These are phyloP conservation scores for Nitzschia sp. DNA, from an alignment of 108 stramenopile species.

Conservation along the genomic window DNA sequence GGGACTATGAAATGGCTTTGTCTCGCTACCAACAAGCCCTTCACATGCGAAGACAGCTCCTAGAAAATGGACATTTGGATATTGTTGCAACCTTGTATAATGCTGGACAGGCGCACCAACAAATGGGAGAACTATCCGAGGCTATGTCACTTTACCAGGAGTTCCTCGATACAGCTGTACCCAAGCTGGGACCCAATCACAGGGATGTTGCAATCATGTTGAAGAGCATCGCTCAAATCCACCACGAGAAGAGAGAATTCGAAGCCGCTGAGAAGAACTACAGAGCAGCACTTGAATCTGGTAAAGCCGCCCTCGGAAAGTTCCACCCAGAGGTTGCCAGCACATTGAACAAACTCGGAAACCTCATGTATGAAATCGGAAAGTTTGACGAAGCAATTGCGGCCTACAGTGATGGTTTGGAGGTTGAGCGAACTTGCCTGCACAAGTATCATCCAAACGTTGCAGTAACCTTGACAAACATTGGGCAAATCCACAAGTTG, in stretches of 20 bases:
- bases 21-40: constrained; percentile 45
- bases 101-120: constrained; percentile 63
- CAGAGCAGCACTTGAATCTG: constrained; percentile 38
- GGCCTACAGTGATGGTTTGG: constrained; percentile 54
- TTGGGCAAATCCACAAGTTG: constrained; percentile 63
- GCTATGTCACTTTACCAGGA: constrained; percentile 53
- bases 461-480: constrained; percentile 66
- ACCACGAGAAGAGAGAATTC: constrained; percentile 56
- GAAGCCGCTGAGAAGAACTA: constrained; percentile 36
- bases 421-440: constrained; percentile 56
- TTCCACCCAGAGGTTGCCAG: constrained; percentile 57
- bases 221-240: constrained; percentile 65
- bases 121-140: constrained; percentile 42
- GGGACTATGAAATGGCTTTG: constrained; percentile 44
- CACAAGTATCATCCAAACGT: constrained; percentile 50
- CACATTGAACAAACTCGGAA: constrained; percentile 65
- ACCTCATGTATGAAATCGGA: constrained; percentile 58
- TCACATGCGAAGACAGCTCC: constrained; percentile 35
- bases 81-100: constrained; percentile 66
- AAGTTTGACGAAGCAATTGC: constrained; percentile 48
- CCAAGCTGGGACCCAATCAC: constrained; percentile 36
- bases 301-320: constrained; percentile 48
- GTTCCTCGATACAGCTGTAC: constrained; percentile 39
- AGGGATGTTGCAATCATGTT: constrained; percentile 61
- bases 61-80: constrained; percentile 49